These are phyloP conservation scores for Globisporangium orthogonon DNA, from an alignment of 352 stramenopile genomes.

Conservation along the genomic window DNA sequence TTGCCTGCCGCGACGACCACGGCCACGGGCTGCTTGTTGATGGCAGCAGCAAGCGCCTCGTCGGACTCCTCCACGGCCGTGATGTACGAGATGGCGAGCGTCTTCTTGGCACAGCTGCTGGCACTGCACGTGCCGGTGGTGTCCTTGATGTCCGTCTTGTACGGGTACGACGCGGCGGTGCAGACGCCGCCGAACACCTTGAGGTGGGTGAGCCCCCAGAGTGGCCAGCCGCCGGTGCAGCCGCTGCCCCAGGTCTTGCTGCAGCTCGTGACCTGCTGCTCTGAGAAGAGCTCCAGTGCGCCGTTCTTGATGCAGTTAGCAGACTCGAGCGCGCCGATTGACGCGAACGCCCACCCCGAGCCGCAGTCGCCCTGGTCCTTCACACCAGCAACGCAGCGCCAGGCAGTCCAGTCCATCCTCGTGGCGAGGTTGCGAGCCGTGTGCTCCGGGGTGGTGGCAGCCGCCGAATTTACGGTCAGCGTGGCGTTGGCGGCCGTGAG, in stretches of 20 bases:
- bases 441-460: slow-evolving; percentile 3
- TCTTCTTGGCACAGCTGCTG: slow-evolving; percentile 24
- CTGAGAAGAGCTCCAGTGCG: slow-evolving; percentile 78
- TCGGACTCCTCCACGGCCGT: slow-evolving; percentile 74
- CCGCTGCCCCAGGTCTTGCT: slow-evolving; percentile 63
- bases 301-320: slow-evolving; percentile 78
- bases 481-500: slow-evolving; percentile 11
- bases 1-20: slow-evolving; percentile 94
- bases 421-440: too few species aligned
- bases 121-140: slow-evolving; percentile 23
- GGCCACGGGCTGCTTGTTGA: slow-evolving; percentile 90
- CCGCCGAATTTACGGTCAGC: slow-evolving; percentile 1
- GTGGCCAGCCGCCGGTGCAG: slow-evolving; percentile 86
- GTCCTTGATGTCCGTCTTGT: slow-evolving; percentile 46
- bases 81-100: slow-evolving; percentile 30
- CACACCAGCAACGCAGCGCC: slow-evolving; percentile 52
- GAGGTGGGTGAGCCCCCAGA: slow-evolving; percentile 88
- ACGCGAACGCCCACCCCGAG: slow-evolving; percentile 97
- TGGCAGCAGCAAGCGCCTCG: slow-evolving; percentile 70
- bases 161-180: slow-evolving; percentile 71
- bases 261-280: slow-evolving; percentile 93
- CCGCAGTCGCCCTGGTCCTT: slow-evolving; percentile 97
- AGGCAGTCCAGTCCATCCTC: slow-evolving; percentile 53
- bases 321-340: slow-evolving; percentile 88
- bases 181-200: slow-evolving; percentile 77